A percentile compares a stretch with the other conserved stretches of the same genome.
Evolutionary conservation across 106 monocot genomes (phyloP).

Genomic region (Triglochin maritima): DNA sequence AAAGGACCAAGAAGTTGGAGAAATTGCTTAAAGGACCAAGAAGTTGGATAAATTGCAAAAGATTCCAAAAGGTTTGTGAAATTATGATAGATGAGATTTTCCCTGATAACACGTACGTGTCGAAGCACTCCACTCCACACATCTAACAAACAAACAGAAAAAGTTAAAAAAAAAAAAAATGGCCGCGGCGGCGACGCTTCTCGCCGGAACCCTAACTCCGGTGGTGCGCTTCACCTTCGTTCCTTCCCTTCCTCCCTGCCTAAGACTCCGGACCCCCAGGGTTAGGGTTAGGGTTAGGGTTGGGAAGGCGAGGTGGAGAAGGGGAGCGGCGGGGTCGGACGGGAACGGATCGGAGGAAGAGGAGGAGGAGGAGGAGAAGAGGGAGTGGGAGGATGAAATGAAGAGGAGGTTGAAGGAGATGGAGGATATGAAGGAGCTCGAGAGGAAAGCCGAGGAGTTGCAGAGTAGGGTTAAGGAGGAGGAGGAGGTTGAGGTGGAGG

Average conservation of each 20-base stretch:
- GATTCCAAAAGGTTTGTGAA: no score
- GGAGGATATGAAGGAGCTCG: constrained; percentile 86
- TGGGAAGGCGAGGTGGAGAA: neutral
- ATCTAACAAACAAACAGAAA: no score
- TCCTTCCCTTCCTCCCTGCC: neutral
- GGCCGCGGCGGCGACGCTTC: constrained; percentile 17
- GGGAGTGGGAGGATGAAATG: constrained; percentile 48
- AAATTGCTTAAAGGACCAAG: no score
- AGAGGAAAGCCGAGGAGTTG: constrained; percentile 52
- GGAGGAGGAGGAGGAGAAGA: constrained; percentile 9
- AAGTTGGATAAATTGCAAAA: no score
- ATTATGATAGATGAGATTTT: no score
- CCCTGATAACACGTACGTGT: no score
- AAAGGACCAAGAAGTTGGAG: no score
- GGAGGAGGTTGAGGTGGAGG: constrained; percentile 9
- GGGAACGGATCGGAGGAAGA: constrained; percentile 3
- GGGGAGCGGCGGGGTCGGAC: constrained; percentile 1
- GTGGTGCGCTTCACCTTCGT: neutral
- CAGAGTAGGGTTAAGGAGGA: constrained; percentile 22
- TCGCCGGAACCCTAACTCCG: constrained; percentile 22
- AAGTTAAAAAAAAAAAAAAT: no score
- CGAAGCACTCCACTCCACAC: no score
- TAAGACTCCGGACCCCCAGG: no score
- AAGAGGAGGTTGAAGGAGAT: constrained; percentile 38
- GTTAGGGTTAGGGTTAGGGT: no score